Evolutionary conservation across 225 moss, liverwort and hornwort species (phyloP), one percentile per base, ranked within the genome.

Genomic region (Physcomitrium patens): DNA sequence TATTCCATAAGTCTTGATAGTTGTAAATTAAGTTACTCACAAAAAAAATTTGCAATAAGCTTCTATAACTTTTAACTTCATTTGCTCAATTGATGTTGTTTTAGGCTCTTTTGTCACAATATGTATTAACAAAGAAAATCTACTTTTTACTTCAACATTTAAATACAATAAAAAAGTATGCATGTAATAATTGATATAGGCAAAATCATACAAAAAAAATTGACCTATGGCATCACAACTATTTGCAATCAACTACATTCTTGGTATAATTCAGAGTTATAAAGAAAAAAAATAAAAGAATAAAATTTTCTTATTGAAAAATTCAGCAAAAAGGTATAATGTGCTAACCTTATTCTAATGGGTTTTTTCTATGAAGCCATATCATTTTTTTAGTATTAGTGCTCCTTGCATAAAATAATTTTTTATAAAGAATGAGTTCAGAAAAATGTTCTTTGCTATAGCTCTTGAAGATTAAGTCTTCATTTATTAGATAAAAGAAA

Each of bases 51-150:
- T 82, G 31, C 94, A 84, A 80, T 94, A 96, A n/a, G 96, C 84
- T 63, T 94, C 92, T 58, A 96, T 92, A 31, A 82, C 94, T 79
- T 89, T 81, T 51, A 76, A 46, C 70, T 91, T 86, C 23, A 89
- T 53, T 70, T 87, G 89, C 73, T 96, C 96, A 6, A 79, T 80
- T 74, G 87, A 86, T 15, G 79, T 82, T 22, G 86, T 77, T 41
- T 58, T 73, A 50, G 76, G 84, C 77, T 86, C 86, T 78, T 89
- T 91, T 63, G 68, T 78, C 73, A 81, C 89, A 41, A 89, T 83
- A 90, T 91, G 88, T 78, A 44, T 49, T 16, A 26, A 77, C 48
- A 70, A 14, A 63, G 8, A 50, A 70, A 66, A 20, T 3, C 44
- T 60, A 69, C 46, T 24, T 55, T 45, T 19, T 14, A 18, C 18